Base-by-base conservation (phyloP, 495 filamentous ascomycete genomes). In the Penicillium arizonense region DNA sequence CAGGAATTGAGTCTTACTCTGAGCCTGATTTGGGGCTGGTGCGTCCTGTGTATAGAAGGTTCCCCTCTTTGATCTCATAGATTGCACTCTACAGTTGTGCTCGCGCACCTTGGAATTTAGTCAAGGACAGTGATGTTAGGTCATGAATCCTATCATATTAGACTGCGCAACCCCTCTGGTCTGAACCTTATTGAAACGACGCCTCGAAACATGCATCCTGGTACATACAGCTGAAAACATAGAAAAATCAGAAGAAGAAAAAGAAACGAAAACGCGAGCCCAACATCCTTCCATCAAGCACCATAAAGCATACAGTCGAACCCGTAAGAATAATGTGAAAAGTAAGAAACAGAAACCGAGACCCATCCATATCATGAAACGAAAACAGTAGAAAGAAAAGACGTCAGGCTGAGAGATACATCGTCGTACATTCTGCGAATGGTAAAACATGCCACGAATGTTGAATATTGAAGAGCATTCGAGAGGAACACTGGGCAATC, bases 1-100 rank as follows among this genome's bases (percentile, higher is more conserved):
- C 11, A 79, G 94, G 47, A 85, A 90, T 71, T 77, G 70, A 69
- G 28, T 38, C 24, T 24, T n/a, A 41, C 1, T 18, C 18, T 34
- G 42, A 52, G 44, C 14, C 39, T 37, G 34, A 43, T 39, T 44
- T 53, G 33, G 37, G 47, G 47, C 30, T 34, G 28, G 18, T 46
- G 43, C 35, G 41, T 48, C 48, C 14, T 33, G 18, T 53, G 52
- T 56, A 62, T 56, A 62, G 48, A 59, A 46, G 37, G 26, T 43
- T 44, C 28, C 14, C 24, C 32, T 32, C 30, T 28, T 40, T 40
- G 35, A 12, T 50, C 43, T 41, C 21, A 57, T 63, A 63, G 56
- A 63, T 54, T 56, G 42, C 42, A 54, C 35, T 26, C 35, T 44
- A 37, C 14, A 38, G 20, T 21, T 50, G 40, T 45, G 46, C 26